A percentile compares a stretch with the other conserved stretches of the same genome.
phyloP scores from a whole-genome alignment of 192 early-diverging fungal genomes.

The Backusella mclennaniae region DNA sequence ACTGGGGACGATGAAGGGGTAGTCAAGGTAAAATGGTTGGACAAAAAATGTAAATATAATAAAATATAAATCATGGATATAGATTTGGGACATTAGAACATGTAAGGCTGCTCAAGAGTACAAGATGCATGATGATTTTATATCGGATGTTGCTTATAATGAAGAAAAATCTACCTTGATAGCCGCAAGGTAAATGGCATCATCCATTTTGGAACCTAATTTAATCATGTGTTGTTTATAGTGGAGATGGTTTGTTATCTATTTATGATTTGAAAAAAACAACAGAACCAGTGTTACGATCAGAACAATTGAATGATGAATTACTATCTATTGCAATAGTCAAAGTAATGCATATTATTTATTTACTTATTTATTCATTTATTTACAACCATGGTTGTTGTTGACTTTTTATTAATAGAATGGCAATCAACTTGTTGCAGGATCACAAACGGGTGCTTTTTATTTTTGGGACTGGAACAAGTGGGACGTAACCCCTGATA shows the following conservation, averaged over 20 bases:
- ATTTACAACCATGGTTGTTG: background rate
- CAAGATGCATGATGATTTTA: slow-evolving; percentile 87
- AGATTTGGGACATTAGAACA: slow-evolving; percentile 90
- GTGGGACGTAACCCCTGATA: slow-evolving; percentile 86
- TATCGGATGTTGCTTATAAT: slow-evolving; percentile 80
- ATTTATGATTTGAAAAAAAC: slow-evolving; percentile 87
- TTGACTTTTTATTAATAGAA: slow-evolving; percentile 45
- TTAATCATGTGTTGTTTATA: slow-evolving; percentile 17
- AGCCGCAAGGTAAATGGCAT: slow-evolving; percentile 55
- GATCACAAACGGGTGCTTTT: slow-evolving; percentile 86
- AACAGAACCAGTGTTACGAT: slow-evolving; percentile 69
- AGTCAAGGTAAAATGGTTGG: slow-evolving; percentile 64
- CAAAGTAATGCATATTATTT: slow-evolving; percentile 38
- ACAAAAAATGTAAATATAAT: background rate
- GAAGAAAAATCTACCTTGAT: slow-evolving; percentile 71
- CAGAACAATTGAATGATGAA: slow-evolving; percentile 93
- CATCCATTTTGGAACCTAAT: background rate
- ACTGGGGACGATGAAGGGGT: slow-evolving; percentile 93
- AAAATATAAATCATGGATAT: background rate
- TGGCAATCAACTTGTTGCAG: slow-evolving; percentile 81
- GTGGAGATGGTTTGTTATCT: slow-evolving; percentile 89
- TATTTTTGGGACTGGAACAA: slow-evolving; percentile 86
- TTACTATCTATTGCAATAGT: slow-evolving; percentile 80
- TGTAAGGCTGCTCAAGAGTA: slow-evolving; percentile 73
- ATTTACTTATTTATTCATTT: background rate